Percentiles rank a stretch among this genome's conserved stretches.
Evolutionary conservation across 495 filamentous ascomycete species (phyloP).

Genomic region (Cenococcum geophilum): DNA sequence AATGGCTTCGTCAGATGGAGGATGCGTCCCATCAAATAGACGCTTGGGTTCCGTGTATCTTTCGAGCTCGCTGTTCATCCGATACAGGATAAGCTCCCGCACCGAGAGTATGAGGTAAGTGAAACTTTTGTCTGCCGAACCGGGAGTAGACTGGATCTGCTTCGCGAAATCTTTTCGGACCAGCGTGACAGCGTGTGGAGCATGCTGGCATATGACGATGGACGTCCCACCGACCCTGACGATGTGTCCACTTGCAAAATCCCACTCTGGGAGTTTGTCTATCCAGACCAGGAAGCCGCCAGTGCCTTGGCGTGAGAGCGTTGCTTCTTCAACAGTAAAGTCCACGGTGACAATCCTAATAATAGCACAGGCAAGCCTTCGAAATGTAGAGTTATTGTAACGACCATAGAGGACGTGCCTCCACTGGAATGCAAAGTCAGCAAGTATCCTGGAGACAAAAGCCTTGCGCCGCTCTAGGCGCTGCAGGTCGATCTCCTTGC

Average conservation of each 20-base stretch:
- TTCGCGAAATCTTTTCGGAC: slow-evolving; percentile 22
- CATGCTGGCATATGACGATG: slow-evolving; percentile 20
- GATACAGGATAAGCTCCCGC: slow-evolving; percentile 24
- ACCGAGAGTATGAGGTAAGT: slow-evolving; percentile 31
- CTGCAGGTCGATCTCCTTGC: slow-evolving; percentile 11
- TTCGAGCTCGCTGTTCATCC: slow-evolving; percentile 16
- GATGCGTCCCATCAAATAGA: slow-evolving; percentile 22
- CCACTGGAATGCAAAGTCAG: slow-evolving; percentile 22
- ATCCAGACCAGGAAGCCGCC: slow-evolving; percentile 22
- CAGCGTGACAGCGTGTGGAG: slow-evolving; percentile 19
- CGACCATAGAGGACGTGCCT: slow-evolving; percentile 21
- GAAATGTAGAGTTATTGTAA: slow-evolving; percentile 21
- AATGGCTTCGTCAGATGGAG: slow-evolving; percentile 26
- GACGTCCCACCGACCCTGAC: slow-evolving; percentile 23
- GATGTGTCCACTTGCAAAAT: slow-evolving; percentile 15
- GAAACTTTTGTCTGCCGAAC: slow-evolving; percentile 5
- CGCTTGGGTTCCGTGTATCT: slow-evolving; percentile 21
- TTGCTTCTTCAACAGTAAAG: slow-evolving; percentile 19
- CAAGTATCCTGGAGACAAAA: slow-evolving; percentile 20
- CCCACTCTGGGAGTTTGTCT: slow-evolving; percentile 23
- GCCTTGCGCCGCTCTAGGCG: slow-evolving; percentile 16
- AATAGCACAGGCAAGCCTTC: slow-evolving; percentile 20
- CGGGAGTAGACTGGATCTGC: neutral
- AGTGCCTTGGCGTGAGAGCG: slow-evolving; percentile 14
- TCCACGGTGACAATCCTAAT: slow-evolving; percentile 18